Evolutionary conservation across 73 alveolate species (phyloP), one percentile per base, ranked within the genome.

Genomic region (Tetrahymena elliotti): DNA sequence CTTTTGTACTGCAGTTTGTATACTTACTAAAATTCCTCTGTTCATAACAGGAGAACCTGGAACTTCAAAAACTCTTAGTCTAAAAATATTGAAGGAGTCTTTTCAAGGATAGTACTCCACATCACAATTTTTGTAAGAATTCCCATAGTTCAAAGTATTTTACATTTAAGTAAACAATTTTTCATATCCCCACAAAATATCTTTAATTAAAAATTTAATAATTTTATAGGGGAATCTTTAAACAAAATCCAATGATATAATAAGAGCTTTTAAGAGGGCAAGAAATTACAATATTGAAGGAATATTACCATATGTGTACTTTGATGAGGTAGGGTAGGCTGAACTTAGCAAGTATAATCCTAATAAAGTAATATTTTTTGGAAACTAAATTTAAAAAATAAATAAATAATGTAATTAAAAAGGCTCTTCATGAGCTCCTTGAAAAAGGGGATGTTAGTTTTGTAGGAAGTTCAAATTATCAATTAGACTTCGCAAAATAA

Each of bases 1-100:
- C 35, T 97, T 97, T 94, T 95, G 97, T 47, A 94, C 54, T 83
- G 95, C 88, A 52, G 84, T 96, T 36, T 97, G 98, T 35, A 38
- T 97, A 18, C 31, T 94, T 38, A 94, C 84, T 33, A 97, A 95
- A 94, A 92, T 93, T 12, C 98, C 98, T 83, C 53, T 97, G 84
- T 94, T 97, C 35, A 95, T 97, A 33, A 96, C 98, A 96, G 98
- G 98, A 6, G 96, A 97, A 35, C 98, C 98, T 15, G 98, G 98
- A 6, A n/a, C 97, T 83, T 94, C 97, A 88, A 97, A 97, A 94
- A 53, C 98, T 83, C 95, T 96, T 93, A 92, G 97, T 52, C 39
- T 97, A 35, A 83, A 84, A 18, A 39, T 96, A 38, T 38, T 97
- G 68, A 27, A 93, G 38, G 93, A 93, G 27, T 83, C 94, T 38